Evolutionary conservation across 495 filamentous ascomycete species (phyloP), one percentile per base, ranked within the genome.

Genomic region (Usnea hakonensis): DNA sequence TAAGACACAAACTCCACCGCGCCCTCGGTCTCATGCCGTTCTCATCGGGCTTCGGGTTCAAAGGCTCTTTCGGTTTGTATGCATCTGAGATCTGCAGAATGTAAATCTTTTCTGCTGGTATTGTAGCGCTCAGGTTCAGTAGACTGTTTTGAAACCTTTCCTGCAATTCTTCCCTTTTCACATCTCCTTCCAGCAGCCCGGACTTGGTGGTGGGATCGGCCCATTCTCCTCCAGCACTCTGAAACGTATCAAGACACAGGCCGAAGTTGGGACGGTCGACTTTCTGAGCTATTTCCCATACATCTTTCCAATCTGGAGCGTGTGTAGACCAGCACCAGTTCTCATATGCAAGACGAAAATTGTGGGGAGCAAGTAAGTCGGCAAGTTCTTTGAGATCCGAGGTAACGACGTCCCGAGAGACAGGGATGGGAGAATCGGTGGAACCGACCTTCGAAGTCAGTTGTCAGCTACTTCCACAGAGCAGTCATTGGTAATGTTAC

Each of bases 281-380:
- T 14, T 73, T 77, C 52, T 79, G 64, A 7, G 88, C 83, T 30
- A 92, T 86, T 2, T 83, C 75, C 83, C 85, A 90, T 16, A 85
- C 84, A 32, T 82, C 77, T 58, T 76, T 79, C 88, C 88, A 93
- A 9, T 71, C 78, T 7, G 84, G 84, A 0, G 88, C 88, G 35
- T 84, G 81, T 0, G 87, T 86, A 1, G 86, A 85, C 90, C 89
- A 93, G 73, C 87, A 90, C 88, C 89, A 91, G 65, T 91, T 91
- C 71, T 93, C 89, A 63, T 91, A 93, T 1, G 88, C 88, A 14
- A 93, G 71, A 11, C 83, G 76, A 65, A 82, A 81, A 0, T 77
- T 75, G 30, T 80, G 75, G 28, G 74, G 65, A 5, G 82, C 79
- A 3, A 89, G 80, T 61, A 90, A 70, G 54, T 90, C 85, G 16